These are phyloP conservation scores for Aspergillus sp. DNA, from an alignment of 2,329 filamentous ascomycete species.

Conservation along the genomic window DNA sequence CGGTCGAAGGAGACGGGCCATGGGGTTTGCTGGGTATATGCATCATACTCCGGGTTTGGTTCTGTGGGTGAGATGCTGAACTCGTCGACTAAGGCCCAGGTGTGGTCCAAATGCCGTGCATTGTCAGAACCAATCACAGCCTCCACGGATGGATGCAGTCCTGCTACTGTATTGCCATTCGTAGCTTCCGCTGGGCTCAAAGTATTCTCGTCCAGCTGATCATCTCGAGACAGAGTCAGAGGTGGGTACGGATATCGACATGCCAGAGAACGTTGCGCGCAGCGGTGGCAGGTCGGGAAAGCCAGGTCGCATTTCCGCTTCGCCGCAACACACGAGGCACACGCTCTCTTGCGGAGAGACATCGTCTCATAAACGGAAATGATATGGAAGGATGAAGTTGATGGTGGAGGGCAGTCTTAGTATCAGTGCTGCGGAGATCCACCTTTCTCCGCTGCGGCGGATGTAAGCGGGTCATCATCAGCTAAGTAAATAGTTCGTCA, in stretches of 20 bases:
- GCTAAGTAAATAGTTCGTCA: no score
- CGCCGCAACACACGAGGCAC: slow-evolving; percentile 3
- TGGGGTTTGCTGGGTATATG: neutral
- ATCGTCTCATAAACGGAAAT: neutral
- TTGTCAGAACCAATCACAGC: no score
- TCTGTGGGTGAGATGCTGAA: no score
- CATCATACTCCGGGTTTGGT: neutral
- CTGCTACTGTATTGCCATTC: no score
- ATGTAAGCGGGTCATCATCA: neutral
- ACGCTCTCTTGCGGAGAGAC: slow-evolving; percentile 6
- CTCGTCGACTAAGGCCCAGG: no score
- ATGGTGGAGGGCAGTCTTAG: neutral
- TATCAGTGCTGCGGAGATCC: neutral
- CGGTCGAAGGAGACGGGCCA: slow-evolving; percentile 1
- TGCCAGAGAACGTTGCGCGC: neutral
- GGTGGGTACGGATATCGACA: slow-evolving; percentile 9
- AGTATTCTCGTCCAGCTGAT: neutral
- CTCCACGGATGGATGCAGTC: no score
- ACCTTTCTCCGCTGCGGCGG: neutral
- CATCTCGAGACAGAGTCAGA: neutral
- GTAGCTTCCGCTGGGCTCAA: no score
- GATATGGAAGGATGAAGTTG: neutral
- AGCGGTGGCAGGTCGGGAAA: slow-evolving; percentile 2
- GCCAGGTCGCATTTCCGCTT: slow-evolving; percentile 4
- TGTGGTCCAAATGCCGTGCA: no score